Base-by-base conservation (phyloP, 768 basidiomycete species). In the Megacollybia marginata region DNA sequence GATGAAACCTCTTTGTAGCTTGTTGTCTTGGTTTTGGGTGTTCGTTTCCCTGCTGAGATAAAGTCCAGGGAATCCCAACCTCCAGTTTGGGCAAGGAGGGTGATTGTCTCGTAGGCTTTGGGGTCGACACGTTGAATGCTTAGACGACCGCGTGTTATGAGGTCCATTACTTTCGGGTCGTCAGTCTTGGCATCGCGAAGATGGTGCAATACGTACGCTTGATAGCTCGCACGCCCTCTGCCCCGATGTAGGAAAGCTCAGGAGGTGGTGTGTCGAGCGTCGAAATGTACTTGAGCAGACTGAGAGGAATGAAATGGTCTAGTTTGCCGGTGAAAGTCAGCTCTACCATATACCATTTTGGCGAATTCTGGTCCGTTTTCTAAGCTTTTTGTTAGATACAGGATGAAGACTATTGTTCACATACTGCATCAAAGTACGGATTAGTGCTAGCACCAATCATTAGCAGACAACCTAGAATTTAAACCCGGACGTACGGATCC, bases 341-440 rank as follows among this genome's bases (percentile, higher is more conserved):
- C 57, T 92, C 83, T 33, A 93, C 88, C 93, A 97, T 97, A 70
- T 75, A 93, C 93, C 93, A 97, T 61, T 77, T 88, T 1, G 93
- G 93, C 10, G 81, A 72, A 3, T 74, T 72, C 58, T 81, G 58
- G 49, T 90, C 74, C 2, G 91, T 79, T 80, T 94, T 94, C 89
- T 91, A 15, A 20, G 45, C 12, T 33, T 50, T 19, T 20, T 16
- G 48, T 51, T 23, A 16, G 32, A 32, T 33, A 33, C 9, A 23
- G 19, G n/a, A 42, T 20, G 44, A 3, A 28, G 4, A 28, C 23
- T 6, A 6, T 28, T 28, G 23, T 28, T 28, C 11, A 61, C 79
- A 55, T 59, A 88, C 88, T 28, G 74, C 59, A 56, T 92, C 88
- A 55, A 77, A 90, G 62, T 92, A 92, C 3, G 92, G 92, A 64